Percentiles rank a stretch among this genome's conserved stretches.
phyloP scores from a whole-genome alignment of 2,329 filamentous ascomycete genomes.

The Exophiala bonariae region DNA sequence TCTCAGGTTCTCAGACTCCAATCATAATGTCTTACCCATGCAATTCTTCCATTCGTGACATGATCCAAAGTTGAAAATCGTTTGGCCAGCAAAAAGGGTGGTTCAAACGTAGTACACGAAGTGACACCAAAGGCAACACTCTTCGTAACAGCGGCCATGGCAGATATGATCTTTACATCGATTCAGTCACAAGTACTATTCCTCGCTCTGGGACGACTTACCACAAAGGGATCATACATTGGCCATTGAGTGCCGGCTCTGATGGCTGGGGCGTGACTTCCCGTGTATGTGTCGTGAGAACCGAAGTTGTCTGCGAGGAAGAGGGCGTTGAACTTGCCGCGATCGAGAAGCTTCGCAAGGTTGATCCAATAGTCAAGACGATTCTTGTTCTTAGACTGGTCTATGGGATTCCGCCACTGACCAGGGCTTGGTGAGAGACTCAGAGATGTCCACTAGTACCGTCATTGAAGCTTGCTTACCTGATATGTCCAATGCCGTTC shows the following conservation, averaged over 20 bases:
- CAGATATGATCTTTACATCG: constrained; percentile 63
- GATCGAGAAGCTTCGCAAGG: constrained; percentile 56
- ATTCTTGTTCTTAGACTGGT: constrained; percentile 62
- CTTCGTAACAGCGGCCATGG: constrained; percentile 68
- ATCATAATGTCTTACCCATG: too few species aligned
- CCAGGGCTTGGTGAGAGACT: too few species aligned
- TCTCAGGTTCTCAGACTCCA: too few species aligned
- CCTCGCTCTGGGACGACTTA: too few species aligned
- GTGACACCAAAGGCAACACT: constrained; percentile 64
- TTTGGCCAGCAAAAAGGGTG: constrained; percentile 62
- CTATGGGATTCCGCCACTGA: constrained; percentile 67
- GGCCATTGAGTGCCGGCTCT: constrained; percentile 65
- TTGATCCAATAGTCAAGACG: constrained; percentile 56
- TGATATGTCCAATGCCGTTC: constrained; percentile 65
- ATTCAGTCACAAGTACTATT: too few species aligned
- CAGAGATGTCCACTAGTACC: too few species aligned
- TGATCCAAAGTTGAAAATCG: constrained; percentile 64
- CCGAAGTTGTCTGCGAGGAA: constrained; percentile 63
- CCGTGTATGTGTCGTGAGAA: constrained; percentile 37
- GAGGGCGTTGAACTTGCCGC: constrained; percentile 60
- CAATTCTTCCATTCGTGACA: constrained; percentile 60
- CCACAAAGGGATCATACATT: constrained; percentile 63
- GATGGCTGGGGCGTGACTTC: constrained; percentile 61
- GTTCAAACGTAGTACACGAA: constrained; percentile 63
- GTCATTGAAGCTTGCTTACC: too few species aligned